A percentile compares a stretch with the other conserved stretches of the same genome.
These are phyloP conservation scores for Solanum paucissectum DNA, from an alignment of 257 asterid genomes.

Conservation along the genomic window DNA sequence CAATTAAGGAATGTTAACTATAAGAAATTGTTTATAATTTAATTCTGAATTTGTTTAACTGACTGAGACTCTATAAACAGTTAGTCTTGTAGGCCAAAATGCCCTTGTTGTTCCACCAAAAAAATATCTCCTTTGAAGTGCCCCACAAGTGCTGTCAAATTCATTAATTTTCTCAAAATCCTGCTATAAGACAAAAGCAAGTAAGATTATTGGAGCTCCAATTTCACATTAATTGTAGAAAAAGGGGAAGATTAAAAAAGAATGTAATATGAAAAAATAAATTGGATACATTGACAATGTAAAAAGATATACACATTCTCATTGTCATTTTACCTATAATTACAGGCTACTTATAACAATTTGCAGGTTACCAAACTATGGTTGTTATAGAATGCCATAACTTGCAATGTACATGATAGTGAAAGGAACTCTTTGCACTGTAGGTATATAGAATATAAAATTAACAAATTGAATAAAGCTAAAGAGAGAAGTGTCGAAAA, in stretches of 20 bases:
- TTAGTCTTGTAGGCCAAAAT: neutral
- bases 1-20: neutral
- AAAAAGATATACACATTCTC: neutral
- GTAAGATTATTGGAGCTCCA: neutral
- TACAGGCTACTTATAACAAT: neutral
- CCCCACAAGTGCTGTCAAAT: neutral
- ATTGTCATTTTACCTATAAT: neutral
- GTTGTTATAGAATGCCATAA: neutral
- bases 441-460: neutral
- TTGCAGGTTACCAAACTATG: no score
- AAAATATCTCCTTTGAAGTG: neutral
- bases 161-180: neutral
- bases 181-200: neutral
- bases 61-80: neutral
- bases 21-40: neutral
- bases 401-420: neutral
- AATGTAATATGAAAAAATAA: neutral
- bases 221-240: neutral
- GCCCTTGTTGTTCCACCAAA: neutral
- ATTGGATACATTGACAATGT: no score
- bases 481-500: neutral
- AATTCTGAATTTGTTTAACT: neutral
- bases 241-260: neutral
- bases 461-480: no score
- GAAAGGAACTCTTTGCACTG: neutral